These are phyloP conservation scores for Cladosporium cucumerinum DNA, from an alignment of 2,329 filamentous ascomycete species.

Conservation along the genomic window DNA sequence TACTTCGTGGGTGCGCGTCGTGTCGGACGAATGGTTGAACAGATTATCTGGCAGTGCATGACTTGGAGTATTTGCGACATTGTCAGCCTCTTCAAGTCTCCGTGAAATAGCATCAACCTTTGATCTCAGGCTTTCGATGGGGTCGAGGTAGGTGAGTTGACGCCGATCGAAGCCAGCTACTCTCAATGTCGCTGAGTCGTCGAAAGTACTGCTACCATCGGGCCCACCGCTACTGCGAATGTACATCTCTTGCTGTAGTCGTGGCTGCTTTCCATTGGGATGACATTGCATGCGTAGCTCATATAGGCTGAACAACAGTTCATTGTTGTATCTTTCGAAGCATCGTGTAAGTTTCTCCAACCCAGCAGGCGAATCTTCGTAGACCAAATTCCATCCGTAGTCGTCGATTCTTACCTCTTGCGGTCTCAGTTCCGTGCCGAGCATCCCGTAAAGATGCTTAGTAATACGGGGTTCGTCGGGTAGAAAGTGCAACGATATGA, in stretches of 20 bases:
- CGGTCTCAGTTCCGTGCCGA: conserved; percentile 9
- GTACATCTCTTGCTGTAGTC: background rate
- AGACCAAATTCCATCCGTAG: conserved; percentile 27
- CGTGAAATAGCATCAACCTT: too few relatives aligned
- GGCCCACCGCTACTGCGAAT: background rate
- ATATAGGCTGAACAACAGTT: conserved; percentile 17
- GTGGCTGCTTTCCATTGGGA: conserved; percentile 6
- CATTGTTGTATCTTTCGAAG: conserved; percentile 11
- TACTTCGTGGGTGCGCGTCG: background rate
- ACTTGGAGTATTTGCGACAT: background rate
- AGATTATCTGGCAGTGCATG: background rate
- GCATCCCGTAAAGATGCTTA: conserved; percentile 21
- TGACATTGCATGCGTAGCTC: conserved; percentile 18
- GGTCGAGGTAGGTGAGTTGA: background rate
- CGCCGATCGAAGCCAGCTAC: background rate
- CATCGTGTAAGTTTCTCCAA: conserved; percentile 12
- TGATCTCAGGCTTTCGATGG: background rate
- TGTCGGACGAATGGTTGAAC: background rate
- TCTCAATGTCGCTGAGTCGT: background rate
- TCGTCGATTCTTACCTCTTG: conserved; percentile 21
- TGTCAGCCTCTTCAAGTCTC: background rate
- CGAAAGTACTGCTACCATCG: background rate
- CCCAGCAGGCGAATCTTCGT: conserved; percentile 18
- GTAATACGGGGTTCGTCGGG: conserved; percentile 17
- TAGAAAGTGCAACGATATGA: conserved; percentile 24